Conservation (phyloP, 208 protist species). For the Trypanosoma melophagium region DNA sequence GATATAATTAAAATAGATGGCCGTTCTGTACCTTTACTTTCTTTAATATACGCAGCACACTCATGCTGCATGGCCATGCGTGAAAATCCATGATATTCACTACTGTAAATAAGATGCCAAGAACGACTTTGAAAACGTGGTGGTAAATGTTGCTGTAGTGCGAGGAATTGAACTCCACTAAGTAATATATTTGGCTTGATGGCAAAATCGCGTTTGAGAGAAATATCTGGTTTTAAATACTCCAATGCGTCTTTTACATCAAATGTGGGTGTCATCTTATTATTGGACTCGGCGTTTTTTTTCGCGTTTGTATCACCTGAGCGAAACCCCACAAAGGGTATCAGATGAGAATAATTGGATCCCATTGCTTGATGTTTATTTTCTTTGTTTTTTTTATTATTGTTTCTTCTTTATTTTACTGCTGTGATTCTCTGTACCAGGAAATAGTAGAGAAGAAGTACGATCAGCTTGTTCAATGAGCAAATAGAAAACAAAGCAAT, state of each 20-base stretch:
- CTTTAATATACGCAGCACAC: constrained; percentile 2
- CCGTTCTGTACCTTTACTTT: background rate
- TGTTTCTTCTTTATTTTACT: too few species aligned
- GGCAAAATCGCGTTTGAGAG: background rate
- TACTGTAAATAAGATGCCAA: constrained; percentile 19
- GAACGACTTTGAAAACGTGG: constrained; percentile 13
- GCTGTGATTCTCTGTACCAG: too few species aligned
- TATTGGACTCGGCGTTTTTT: too few species aligned
- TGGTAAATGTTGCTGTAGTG: constrained; percentile 11
- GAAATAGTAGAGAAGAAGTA: too few species aligned
- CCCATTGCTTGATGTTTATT: too few species aligned
- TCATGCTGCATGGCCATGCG: constrained; percentile 15
- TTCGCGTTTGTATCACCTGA: too few species aligned
- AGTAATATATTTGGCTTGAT: constrained; percentile 3
- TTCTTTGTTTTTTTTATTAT: too few species aligned
- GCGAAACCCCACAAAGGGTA: too few species aligned
- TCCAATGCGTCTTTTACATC: constrained; percentile 15
- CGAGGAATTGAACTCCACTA: constrained; percentile 9
- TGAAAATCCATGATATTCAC: constrained; percentile 20
- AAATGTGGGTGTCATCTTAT: too few species aligned
- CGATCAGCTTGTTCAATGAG: too few species aligned
- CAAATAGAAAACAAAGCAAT: too few species aligned
- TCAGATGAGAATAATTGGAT: too few species aligned
- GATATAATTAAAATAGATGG: constrained; percentile 16
- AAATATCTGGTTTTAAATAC: constrained; percentile 9